Conservation (phyloP, 164 flowering plant species). For the Houttuynia cordata region DNA sequence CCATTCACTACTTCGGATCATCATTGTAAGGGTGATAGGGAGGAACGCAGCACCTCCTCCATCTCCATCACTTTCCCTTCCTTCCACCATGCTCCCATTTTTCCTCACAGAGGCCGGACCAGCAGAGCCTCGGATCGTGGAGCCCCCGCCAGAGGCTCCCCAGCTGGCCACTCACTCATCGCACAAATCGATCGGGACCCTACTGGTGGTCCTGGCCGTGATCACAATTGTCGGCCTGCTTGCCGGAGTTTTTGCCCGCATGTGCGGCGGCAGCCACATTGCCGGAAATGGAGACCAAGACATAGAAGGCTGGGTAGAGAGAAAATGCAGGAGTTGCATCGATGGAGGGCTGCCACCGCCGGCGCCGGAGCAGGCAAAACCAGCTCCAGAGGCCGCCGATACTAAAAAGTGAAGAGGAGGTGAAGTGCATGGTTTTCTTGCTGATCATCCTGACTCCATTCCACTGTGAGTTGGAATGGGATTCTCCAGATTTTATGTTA, state of each 20-base stretch:
- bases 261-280: conserved; percentile 63
- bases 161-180: conserved; percentile 18
- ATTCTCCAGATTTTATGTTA: no score
- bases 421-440: no score
- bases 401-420: conserved; percentile 3
- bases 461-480: no score
- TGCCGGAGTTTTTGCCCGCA: conserved; percentile 60
- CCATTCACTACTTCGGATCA: no score
- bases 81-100: neutral
- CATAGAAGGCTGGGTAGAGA: conserved; percentile 79
- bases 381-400: conserved; percentile 9
- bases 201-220: conserved; percentile 64
- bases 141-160: conserved; percentile 12
- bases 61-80: no score
- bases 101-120: neutral
- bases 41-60: no score
- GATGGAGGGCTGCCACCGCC: conserved; percentile 41
- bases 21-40: no score
- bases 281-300: conserved; percentile 62
- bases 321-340: conserved; percentile 59
- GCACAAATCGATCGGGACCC: conserved; percentile 54
- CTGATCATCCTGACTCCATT: no score
- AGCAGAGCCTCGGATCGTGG: neutral
- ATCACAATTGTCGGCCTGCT: conserved; percentile 51
- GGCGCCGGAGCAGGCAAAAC: conserved; percentile 4